These are phyloP conservation scores for Nepenthes mirabilis DNA, from an alignment of 148 eudicot species.

Conservation along the genomic window DNA sequence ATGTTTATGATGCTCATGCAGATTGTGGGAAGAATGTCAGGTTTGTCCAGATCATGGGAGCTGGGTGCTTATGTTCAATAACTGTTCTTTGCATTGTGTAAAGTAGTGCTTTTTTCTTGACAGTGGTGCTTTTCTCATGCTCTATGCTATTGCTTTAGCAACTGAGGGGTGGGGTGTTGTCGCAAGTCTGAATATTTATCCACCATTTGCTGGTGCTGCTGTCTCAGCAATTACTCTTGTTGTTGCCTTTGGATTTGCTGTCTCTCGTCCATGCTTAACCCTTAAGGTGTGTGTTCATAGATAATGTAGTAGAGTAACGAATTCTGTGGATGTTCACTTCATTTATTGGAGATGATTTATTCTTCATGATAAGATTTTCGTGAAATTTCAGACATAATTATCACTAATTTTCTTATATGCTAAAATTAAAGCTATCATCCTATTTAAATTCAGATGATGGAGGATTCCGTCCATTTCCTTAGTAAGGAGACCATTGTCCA, in stretches of 20 bases:
- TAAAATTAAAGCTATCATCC: background rate
- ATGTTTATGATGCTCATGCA: slow-evolving; percentile 99
- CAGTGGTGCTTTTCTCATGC: slow-evolving; percentile 91
- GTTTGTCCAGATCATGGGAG: slow-evolving; percentile 30
- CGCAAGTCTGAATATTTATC: slow-evolving; percentile 89
- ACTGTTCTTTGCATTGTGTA: slow-evolving; percentile 6
- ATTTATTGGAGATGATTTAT: background rate
- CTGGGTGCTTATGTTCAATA: slow-evolving; percentile 1
- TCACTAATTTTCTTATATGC: background rate
- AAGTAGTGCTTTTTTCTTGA: slow-evolving; percentile 10
- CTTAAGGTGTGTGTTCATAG: slow-evolving; percentile 53
- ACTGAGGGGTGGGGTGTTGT: slow-evolving; percentile 99
- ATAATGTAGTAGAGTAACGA: background rate
- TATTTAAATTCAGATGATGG: slow-evolving; percentile 66
- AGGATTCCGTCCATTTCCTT: slow-evolving; percentile 94
- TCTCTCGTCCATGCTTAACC: slow-evolving; percentile 93
- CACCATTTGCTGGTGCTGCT: slow-evolving; percentile 98
- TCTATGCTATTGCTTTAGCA: slow-evolving; percentile 92
- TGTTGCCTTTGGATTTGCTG: slow-evolving; percentile 96
- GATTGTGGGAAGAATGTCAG: slow-evolving; percentile 97
- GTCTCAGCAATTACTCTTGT: slow-evolving; percentile 98
- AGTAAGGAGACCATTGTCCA: slow-evolving; percentile 90
- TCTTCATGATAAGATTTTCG: no score
- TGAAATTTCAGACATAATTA: background rate
- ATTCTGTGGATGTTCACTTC: no score